These are phyloP conservation scores for Xylariaceae sp. DNA, from an alignment of 2,329 filamentous ascomycete species.

Conservation along the genomic window DNA sequence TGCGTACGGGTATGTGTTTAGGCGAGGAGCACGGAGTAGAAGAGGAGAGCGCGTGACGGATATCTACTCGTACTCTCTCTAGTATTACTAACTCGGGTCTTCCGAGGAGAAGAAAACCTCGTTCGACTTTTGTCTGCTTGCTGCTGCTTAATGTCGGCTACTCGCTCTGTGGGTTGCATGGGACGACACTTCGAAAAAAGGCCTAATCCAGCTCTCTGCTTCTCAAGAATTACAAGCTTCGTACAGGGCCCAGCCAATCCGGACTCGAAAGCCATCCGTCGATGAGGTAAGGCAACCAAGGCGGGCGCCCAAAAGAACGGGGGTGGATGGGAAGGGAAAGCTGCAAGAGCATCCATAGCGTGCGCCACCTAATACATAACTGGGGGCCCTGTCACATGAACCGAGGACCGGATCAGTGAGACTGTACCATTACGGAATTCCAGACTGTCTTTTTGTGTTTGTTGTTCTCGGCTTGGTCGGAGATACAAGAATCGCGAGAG, in stretches of 20 bases:
- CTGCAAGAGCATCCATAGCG: conserved; percentile 10
- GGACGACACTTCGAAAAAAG: not conserved
- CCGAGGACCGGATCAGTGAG: conserved; percentile 12
- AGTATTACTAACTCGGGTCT: not conserved
- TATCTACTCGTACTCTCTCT: not conserved
- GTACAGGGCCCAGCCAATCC: not conserved
- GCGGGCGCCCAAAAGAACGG: not conserved
- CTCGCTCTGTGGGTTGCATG: not conserved
- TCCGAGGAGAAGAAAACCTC: not conserved
- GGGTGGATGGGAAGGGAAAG: not conserved
- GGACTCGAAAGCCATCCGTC: not conserved
- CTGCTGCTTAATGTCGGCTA: not conserved
- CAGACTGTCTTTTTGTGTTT: not conserved
- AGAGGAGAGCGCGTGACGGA: not conserved
- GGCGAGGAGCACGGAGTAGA: not conserved
- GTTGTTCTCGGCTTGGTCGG: conserved; percentile 4
- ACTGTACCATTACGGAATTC: conserved; percentile 1
- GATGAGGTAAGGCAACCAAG: not conserved
- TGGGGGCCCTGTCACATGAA: not conserved
- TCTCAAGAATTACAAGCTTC: not conserved
- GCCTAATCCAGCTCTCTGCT: not conserved
- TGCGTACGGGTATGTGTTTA: not conserved
- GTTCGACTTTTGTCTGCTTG: too few species aligned
- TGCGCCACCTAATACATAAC: conserved; percentile 9
- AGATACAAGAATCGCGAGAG: not conserved